Conservation (phyloP, 129 eudicot genomes). For the Rutidosis leptorrhynchoides region DNA sequence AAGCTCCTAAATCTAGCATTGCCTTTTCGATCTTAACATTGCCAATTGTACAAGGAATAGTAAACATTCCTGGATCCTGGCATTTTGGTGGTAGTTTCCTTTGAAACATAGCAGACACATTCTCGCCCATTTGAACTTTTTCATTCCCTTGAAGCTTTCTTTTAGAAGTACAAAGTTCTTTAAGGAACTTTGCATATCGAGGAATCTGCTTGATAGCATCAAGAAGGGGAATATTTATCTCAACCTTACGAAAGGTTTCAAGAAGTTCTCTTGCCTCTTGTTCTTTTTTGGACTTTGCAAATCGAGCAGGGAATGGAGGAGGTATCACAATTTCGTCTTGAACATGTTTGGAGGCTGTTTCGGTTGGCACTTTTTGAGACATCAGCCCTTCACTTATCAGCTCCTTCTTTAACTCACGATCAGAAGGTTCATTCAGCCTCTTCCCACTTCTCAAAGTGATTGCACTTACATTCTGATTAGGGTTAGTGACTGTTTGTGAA, state of each 20-base stretch:
- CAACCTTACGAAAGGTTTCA: background rate
- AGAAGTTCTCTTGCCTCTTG: background rate
- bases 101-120: no score
- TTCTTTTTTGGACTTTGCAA: background rate
- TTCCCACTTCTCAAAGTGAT: no score
- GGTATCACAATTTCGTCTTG: background rate
- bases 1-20: no score
- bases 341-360: background rate
- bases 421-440: no score
- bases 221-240: conserved; percentile 11
- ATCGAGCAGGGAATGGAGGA: background rate
- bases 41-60: no score
- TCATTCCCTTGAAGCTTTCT: conserved; percentile 11
- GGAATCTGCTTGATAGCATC: conserved; percentile 11
- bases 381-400: background rate
- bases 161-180: conserved; percentile 1
- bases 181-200: conserved; percentile 15
- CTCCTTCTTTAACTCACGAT: no score
- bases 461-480: no score
- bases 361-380: background rate
- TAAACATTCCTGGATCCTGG: no score
- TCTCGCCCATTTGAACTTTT: background rate
- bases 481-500: no score
- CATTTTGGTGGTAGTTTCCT: no score
- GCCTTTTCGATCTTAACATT: no score